phyloP scores from a whole-genome alignment of 306 rosid species.

The Corylus heterophylla region DNA sequence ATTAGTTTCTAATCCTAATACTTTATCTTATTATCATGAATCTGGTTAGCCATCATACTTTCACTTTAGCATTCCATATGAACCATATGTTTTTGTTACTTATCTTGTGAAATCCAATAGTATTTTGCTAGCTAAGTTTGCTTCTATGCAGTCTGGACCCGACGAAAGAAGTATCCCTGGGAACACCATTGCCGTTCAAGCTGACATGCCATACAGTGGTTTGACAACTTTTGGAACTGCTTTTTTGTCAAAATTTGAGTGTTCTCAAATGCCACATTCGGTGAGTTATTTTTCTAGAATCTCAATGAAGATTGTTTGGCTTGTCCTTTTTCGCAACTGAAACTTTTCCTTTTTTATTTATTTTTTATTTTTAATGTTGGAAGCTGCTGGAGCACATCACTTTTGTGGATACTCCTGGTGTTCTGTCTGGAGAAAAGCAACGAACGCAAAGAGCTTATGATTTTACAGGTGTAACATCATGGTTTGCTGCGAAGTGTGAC shows the following conservation, averaged over 20 bases:
- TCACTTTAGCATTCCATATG: neutral
- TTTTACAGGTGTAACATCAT: conserved; percentile 92
- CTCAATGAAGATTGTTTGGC: neutral
- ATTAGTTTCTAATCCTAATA: neutral
- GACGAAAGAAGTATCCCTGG: conserved; percentile 99
- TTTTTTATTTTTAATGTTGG: conserved; percentile 7
- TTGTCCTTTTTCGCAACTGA: conserved; percentile 14
- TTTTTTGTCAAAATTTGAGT: conserved; percentile 91
- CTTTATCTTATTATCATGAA: neutral
- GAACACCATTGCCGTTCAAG: conserved; percentile 93
- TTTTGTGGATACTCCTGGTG: conserved; percentile 97
- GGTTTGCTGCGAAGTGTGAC: conserved; percentile 98
- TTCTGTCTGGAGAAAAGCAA: conserved; percentile 96
- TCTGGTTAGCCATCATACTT: neutral
- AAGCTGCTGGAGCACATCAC: conserved; percentile 86
- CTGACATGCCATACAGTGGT: conserved; percentile 94
- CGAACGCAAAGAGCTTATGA: conserved; percentile 86
- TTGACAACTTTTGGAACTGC: conserved; percentile 82
- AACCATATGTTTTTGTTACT: neutral
- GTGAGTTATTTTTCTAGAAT: conserved; percentile 47
- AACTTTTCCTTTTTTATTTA: conserved; percentile 18
- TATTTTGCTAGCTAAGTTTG: neutral
- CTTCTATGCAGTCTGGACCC: conserved; percentile 66
- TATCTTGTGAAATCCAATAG: neutral
- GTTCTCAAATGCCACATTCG: conserved; percentile 96